Evolutionary conservation across 2,329 filamentous ascomycete genomes (phyloP), one percentile per base, ranked within the genome.

Genomic region (Berkeleyomyces basicola): DNA sequence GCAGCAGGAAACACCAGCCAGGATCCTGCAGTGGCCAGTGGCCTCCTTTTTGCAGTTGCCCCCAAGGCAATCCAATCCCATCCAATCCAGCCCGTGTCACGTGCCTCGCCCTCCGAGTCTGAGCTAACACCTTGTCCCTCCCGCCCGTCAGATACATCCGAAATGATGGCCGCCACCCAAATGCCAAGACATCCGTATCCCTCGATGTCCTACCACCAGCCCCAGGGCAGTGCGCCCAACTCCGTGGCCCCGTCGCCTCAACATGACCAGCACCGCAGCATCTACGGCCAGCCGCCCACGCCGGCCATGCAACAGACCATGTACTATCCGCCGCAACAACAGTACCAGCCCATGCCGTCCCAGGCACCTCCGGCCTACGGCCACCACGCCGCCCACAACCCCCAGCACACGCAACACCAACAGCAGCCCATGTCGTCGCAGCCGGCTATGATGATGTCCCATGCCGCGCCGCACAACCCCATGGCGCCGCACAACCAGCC

Each of bases 191-290:
- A 85, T 68, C 82, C 85, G 57, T 96, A 95, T 72, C 91, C 91
- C 68, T 89, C 90, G 65, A 95, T 96, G 71, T 80, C 79, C 40
- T 96, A 96, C 72, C 89, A 96, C 74, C 95, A 91, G 16, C 90
- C 91, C 62, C 91, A 96, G 76, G 95, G 91, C 63, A 95, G 92
- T 74, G 96, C 92, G 62, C 92, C 92, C 58, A 89, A 90, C 46
- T 95, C 91, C 59, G 91, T 96, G 69, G 88, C 91, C 66, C 96
- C 92, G 42, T 86, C 90, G 31, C 89, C 90, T 64, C 82, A 84
- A 63, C 90, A 96, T 74, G 92, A 97, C 71, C 89, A 92, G 70
- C 89, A 95, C 76, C 81, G 91, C 68, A 86, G 84, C 69, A 82
- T 97, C 71, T 97, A 96, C 74, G 86, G 83, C 43, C 87, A 91